These are phyloP conservation scores for Botryotinia narcissicola DNA, from an alignment of 2,329 filamentous ascomycete genomes.

Conservation along the genomic window DNA sequence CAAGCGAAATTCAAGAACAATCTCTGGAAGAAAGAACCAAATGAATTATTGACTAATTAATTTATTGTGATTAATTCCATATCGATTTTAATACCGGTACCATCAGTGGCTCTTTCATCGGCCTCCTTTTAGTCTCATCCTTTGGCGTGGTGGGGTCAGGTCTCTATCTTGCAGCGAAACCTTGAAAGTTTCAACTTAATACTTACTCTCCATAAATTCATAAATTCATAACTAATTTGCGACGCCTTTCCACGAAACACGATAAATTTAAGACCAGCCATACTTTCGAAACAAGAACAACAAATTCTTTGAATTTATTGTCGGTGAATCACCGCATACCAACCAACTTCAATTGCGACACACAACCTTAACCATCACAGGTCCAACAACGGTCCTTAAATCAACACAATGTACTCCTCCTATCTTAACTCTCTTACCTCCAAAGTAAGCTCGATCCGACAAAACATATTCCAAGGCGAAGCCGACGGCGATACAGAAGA, in stretches of 20 bases:
- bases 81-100: not conserved
- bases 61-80: not conserved
- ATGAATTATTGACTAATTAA: not conserved
- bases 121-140: not conserved
- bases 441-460: conserved; percentile 59
- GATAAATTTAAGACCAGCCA: not conserved
- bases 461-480: conserved; percentile 68
- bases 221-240: conserved; percentile 1
- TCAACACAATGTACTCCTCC: conserved; percentile 72
- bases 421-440: conserved; percentile 64
- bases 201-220: conserved; percentile 4
- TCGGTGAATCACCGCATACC: not conserved
- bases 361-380: not conserved
- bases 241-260: not conserved
- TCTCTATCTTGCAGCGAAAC: conserved; percentile 21
- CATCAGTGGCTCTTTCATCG: conserved; percentile 8
- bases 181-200: conserved; percentile 13
- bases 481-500: conserved; percentile 75
- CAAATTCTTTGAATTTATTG: not conserved
- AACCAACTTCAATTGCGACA: conserved; percentile 10
- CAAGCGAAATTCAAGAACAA: not conserved
- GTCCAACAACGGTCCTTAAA: not conserved
- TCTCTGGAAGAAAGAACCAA: not conserved
- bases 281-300: conserved; percentile 2
- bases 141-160: conserved; percentile 14